Evolutionary conservation across 352 stramenopile genomes (phyloP), one percentile per base, ranked within the genome.

Genomic region (Phytopythium chamaehyphon): DNA sequence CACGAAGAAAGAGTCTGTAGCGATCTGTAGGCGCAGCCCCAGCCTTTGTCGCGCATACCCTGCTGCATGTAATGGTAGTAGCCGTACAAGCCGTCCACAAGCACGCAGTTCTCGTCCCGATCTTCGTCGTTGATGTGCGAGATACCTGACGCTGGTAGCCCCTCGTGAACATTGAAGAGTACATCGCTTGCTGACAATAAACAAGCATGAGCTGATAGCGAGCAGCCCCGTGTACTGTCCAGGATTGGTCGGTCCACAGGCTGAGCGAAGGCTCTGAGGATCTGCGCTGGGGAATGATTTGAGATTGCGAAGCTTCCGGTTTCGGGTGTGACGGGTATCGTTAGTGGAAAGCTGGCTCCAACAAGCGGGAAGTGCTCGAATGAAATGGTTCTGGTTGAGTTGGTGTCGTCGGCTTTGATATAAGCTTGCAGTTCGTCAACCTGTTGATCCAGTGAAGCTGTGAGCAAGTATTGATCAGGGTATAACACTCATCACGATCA

Each of bases 31-130:
- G 87, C 85, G 44, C 87, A 96, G 40, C 87, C 87, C 87, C 87
- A 96, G 38, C 85, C 87, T 74, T 90, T 89, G 59, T 96, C 87
- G 33, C 93, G 84, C 49, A 83, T 60, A 46, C 54, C 54, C 26
- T 96, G 76, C 40, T 90, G 76, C 55, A 88, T 58, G 65, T 96
- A 95, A 55, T 96, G 87, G 51, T 86, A 95, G 61, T 93, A 96
- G 14, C 70, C 75, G 55, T 93, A 94, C 44, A 77, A 73, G 10
- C 85, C 87, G 18, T 83, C 59, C 15, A 95, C 82, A 6, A 94
- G 37, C 22, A 59, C 58, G 21, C 19, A 44, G 46, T 55, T 58
- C 35, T 76, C 44, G 18, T 45, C 39, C 5, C 28, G 28, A 33
- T 51, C 44, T 9, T 19, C 44, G 44, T 51, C 28, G 6, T 18